Evolutionary conservation across 768 basidiomycete species (phyloP), one percentile per base, ranked within the genome.

Genomic region (Hygrocybe coccinea): DNA sequence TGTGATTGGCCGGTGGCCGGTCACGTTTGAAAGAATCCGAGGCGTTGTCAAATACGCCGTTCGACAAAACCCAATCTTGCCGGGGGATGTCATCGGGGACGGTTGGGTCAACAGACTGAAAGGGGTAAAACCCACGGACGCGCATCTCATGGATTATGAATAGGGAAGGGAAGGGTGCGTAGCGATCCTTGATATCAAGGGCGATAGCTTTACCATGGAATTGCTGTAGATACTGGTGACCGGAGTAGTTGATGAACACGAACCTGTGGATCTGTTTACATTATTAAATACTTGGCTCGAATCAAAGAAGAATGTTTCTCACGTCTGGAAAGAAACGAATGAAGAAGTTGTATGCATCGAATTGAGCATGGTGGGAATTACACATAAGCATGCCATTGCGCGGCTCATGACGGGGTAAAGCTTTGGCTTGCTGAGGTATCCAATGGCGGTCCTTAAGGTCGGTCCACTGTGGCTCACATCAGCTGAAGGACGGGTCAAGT

Each of bases 61-160:
- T 45, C 33, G 50, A 59, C 22, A 35, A 34, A 25, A 69, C 62
- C 67, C 67, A 69, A 43, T 71, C 64, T 63, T 70, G 67, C 62
- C 63, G 65, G 22, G 47, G 50, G 41, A 38, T 53, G 33, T 63
- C 54, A 55, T 52, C 39, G 22, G 65, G 59, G 0, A 68, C 38
- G 37, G 2, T 19, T 21, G 59, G 67, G 48, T 3, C 29, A 24
- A 55, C 12, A 24, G 64, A 64, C 55, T 52, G 19, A 52, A 72
- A 73, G 39, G 68, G 70, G 52, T 67, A 35, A 43, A 55, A 63
- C 17, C 62, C 70, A 37, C 67, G 69, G 50, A 70, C 69, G 10
- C 71, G 69, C 67, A 70, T 69, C 59, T 75, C 70, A 44, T 72
- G 72, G 50, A 69, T 60, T 38, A 71, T 65, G 58, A 73, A 70